Base-by-base conservation (phyloP, 2,329 filamentous ascomycete species). In the Talaromyces marneffei region DNA sequence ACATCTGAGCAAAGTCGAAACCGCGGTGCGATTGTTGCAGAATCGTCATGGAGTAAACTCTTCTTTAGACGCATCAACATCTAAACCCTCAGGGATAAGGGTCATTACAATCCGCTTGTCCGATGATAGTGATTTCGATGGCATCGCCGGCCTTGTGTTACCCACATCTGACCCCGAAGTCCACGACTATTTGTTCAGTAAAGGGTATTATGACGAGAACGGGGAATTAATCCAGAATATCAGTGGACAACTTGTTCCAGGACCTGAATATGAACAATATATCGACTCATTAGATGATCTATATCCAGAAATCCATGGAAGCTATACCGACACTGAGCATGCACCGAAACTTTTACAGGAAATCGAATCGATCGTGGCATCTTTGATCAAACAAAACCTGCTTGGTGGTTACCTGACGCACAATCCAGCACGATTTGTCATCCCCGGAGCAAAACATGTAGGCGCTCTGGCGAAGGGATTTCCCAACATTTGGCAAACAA, bases 391-490 rank as follows among this genome's bases (percentile, higher is more conserved):
- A 55, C 90, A 96, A 74, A 90, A 89, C 0, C 79, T 96, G 25
- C 80, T 97, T 71, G 86, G 88, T 66, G 93, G 92, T 1, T 97
- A 92, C 70, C 83, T 97, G 29, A 90, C 89, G 16, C 91, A 95
- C 69, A 83, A 83, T 27, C 86, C 87, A 69, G 83, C 83, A 46
- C 87, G 89, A 54, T 92, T 97, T 69, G 92, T 91, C 12, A 90
- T 97, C 46, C 85, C 89, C 57, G 92, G 92, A 2, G 86, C 89
- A 25, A 71, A 73, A 44, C 56, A 71, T 25, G 72, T 73, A 4
- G 75, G 75, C 7, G 75, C 78, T 3, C 62, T 78, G 27, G 72
- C 75, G 0, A 78, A 76, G 1, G 77, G 77, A 1, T 97, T 93
- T 78, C 92, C 92, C 1, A 79, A 78, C 46, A 85, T 90, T 0